These are phyloP conservation scores for Asterochloris erici DNA, from an alignment of 139 green algal species.

Conservation along the genomic window DNA sequence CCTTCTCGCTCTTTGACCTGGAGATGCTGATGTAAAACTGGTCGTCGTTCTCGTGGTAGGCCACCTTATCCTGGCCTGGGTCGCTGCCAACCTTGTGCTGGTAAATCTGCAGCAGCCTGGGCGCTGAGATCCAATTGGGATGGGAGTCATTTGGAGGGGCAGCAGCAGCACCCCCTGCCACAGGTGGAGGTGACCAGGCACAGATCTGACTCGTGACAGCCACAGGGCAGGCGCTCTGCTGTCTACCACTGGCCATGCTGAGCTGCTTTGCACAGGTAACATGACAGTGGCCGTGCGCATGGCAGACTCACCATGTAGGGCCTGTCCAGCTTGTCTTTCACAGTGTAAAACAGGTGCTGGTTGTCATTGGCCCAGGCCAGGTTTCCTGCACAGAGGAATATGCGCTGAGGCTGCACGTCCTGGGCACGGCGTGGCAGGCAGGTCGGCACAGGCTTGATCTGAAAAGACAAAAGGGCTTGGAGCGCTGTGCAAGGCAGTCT, in stretches of 20 bases:
- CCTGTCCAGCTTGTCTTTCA: conserved; percentile 74
- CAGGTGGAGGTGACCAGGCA: too few species aligned
- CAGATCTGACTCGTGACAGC: too few species aligned
- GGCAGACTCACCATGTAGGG: conserved; percentile 36
- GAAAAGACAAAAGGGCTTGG: not conserved
- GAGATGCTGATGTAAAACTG: conserved; percentile 72
- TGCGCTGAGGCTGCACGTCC: too few species aligned
- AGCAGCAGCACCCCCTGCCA: too few species aligned
- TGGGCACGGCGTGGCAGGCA: too few species aligned
- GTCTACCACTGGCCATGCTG: too few species aligned
- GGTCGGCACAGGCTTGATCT: not conserved
- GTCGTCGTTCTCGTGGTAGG: conserved; percentile 78
- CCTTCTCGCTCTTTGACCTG: conserved; percentile 46
- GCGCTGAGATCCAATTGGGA: too few species aligned
- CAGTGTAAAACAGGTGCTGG: conserved; percentile 71
- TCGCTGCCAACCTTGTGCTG: conserved; percentile 55
- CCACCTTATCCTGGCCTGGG: conserved; percentile 45
- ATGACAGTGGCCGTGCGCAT: too few species aligned
- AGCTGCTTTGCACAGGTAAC: too few species aligned
- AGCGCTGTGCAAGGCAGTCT: too few species aligned
- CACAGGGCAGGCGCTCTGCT: too few species aligned
- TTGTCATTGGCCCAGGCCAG: conserved; percentile 55
- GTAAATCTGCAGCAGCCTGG: conserved; percentile 38
- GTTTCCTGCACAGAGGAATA: conserved; percentile 26
- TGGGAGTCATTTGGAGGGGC: too few species aligned